Percentiles rank a stretch among this genome's conserved stretches.
These are phyloP conservation scores for Penicillium sp. DNA, from an alignment of 2,329 filamentous ascomycete species.

Conservation along the genomic window DNA sequence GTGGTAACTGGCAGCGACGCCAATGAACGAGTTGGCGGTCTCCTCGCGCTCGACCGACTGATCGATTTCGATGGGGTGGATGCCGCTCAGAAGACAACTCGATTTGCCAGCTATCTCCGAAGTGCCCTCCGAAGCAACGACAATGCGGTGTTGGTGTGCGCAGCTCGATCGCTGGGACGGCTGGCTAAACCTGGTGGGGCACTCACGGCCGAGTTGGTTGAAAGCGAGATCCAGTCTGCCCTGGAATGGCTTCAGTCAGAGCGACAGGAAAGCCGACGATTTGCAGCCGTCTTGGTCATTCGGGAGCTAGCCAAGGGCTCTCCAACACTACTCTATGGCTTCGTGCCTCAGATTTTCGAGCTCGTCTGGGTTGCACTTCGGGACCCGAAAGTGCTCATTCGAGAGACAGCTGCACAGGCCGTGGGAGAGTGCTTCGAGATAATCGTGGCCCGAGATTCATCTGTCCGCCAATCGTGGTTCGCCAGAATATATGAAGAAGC, in stretches of 20 bases:
- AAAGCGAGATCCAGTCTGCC: conserved; percentile 94
- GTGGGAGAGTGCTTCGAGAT: conserved; percentile 96
- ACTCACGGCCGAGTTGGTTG: conserved; percentile 91
- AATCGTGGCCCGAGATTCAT: conserved; percentile 86
- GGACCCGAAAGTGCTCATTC: conserved; percentile 86
- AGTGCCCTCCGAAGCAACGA: conserved; percentile 89
- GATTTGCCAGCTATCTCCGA: conserved; percentile 89
- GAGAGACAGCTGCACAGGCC: conserved; percentile 87
- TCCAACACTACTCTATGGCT: conserved; percentile 92
- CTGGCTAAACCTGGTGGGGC: conserved; percentile 91
- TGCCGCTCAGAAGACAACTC: conserved; percentile 86
- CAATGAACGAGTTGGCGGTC: conserved; percentile 85
- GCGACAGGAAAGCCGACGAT: conserved; percentile 87
- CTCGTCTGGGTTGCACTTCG: conserved; percentile 94
- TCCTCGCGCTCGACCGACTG: conserved; percentile 87
- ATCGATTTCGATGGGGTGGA: conserved; percentile 98
- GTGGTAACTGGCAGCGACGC: conserved; percentile 86
- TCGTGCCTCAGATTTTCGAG: conserved; percentile 92
- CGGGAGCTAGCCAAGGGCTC: conserved; percentile 90
- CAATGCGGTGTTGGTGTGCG: conserved; percentile 84
- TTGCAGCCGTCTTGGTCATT: conserved; percentile 88
- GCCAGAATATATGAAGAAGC: conserved; percentile 87
- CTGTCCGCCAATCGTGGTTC: conserved; percentile 86
- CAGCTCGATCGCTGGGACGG: conserved; percentile 84
- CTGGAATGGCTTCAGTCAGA: conserved; percentile 97